Evolutionary conservation across 257 asterid species (phyloP), one percentile per base, ranked within the genome.

Genomic region (Ajuga chamaepitys): DNA sequence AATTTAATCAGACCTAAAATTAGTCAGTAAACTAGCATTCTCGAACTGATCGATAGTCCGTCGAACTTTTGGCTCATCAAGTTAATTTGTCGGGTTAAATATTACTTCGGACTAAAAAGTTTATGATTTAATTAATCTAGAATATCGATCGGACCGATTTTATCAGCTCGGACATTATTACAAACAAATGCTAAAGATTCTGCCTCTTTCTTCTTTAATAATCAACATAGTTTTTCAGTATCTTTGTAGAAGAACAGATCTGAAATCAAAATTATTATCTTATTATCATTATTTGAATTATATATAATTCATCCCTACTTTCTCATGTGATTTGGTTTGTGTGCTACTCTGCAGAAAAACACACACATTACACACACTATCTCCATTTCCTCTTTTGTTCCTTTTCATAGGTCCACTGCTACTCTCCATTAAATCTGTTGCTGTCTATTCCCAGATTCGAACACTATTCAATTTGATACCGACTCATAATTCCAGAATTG

Each of bases 401-500:
- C 26, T 34, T 25, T 26, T 47, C 35, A 22, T 40, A 7, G 11
- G 40, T 28, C 30, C 71, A 60, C 34, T 44, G 34, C 21, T 13
- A 50, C 30, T 58, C 65, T 34, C 26, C 47, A 42, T 13, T 47
- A 26, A 35, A 38, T n/a, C 14, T 13, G 9, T 57, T 58, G 38
- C 66, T 56, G 26, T 67, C n/a, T n/a, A 20, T 25, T 30, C 58
- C 74, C 64, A 77, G 82, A 77, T 80, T 77, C 78, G 64, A 60
- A 10, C 24, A 10, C 44, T 56, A 3, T 62, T 16, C 59, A 32
- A 55, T 62, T 63, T 32, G 55, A 44, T 10, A 30, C 64, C 53
- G 24, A 30, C 57, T 56, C 52, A 22, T 35, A 62, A 10, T 24
- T 66, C 7, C 9, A 12, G 8, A 42, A 17, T 66, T 68, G 4